Conservation (phyloP, 768 basidiomycete species). For the Pholiota molesta region DNA sequence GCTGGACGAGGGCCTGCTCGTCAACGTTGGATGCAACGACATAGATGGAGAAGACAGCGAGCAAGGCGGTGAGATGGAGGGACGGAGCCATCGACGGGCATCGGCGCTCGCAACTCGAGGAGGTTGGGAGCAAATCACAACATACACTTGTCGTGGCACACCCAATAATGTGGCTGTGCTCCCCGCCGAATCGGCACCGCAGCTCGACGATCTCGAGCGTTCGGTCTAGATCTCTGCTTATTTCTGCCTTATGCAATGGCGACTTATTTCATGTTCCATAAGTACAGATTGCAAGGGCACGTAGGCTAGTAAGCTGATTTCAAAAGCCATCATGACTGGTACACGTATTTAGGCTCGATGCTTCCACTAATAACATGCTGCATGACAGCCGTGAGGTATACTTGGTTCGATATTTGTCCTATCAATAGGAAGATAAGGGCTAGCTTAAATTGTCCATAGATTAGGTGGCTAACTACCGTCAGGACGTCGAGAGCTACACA, state of each 20-base stretch:
- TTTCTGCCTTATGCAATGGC: background rate
- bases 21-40: slow-evolving; percentile 4
- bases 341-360: too few relatives aligned
- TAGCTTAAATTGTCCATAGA: too few relatives aligned
- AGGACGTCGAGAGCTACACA: too few relatives aligned
- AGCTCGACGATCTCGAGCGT: background rate
- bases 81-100: slow-evolving; percentile 12
- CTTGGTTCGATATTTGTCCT: too few relatives aligned
- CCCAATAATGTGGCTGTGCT: background rate
- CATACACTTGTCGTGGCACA: background rate
- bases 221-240: background rate
- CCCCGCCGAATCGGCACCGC: background rate
- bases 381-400: too few relatives aligned
- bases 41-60: background rate
- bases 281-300: too few relatives aligned
- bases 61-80: slow-evolving; percentile 6
- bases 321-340: too few relatives aligned
- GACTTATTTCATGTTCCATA: background rate
- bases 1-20: slow-evolving; percentile 12
- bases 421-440: too few relatives aligned
- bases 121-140: background rate
- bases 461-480: too few relatives aligned
- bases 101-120: slow-evolving; percentile 8
- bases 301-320: background rate
- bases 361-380: too few relatives aligned